Evolutionary conservation across 345 rosid genomes (phyloP).

Genomic region (Salix dunnii): DNA sequence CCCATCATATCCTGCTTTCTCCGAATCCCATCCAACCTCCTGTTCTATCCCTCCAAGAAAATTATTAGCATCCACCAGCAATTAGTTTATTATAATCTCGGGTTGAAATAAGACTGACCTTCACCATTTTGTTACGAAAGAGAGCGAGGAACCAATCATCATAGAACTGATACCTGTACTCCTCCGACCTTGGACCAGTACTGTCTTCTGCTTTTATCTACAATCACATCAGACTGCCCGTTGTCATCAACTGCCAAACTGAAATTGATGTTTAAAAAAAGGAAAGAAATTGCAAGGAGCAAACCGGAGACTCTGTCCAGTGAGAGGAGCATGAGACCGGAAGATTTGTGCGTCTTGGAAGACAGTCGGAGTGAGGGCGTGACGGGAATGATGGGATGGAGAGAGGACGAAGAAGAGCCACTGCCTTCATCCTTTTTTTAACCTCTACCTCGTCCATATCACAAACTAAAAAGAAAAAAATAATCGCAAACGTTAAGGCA

Average conservation of each 20-base stretch:
- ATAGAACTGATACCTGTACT: constrained; percentile 46
- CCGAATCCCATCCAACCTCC: constrained; percentile 96
- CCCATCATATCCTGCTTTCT: constrained; percentile 79
- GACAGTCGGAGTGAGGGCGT: constrained; percentile 8
- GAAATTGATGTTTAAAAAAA: neutral
- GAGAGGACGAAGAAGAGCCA: constrained; percentile 27
- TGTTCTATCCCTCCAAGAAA: constrained; percentile 32
- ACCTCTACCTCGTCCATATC: neutral
- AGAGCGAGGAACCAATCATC: constrained; percentile 59
- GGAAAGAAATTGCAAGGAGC: neutral
- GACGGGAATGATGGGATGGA: constrained; percentile 10
- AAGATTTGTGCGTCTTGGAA: constrained; percentile 9
- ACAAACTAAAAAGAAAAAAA: too few relatives aligned
- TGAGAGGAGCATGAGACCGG: constrained; percentile 29
- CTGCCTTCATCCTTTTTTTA: constrained; percentile 28
- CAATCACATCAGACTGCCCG: neutral
- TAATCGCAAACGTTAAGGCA: neutral
- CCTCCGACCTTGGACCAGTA: constrained; percentile 30
- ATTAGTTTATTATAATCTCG: too few relatives aligned
- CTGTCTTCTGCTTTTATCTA: constrained; percentile 34
- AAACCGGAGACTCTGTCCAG: constrained; percentile 27
- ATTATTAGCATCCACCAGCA: neutral
- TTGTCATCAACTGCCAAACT: neutral
- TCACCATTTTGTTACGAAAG: constrained; percentile 67
- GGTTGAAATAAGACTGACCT: constrained; percentile 36